A percentile compares a stretch with the other conserved stretches of the same genome.
Conservation (phyloP, 352 stramenopile species). For the Pythium insidiosum region DNA sequence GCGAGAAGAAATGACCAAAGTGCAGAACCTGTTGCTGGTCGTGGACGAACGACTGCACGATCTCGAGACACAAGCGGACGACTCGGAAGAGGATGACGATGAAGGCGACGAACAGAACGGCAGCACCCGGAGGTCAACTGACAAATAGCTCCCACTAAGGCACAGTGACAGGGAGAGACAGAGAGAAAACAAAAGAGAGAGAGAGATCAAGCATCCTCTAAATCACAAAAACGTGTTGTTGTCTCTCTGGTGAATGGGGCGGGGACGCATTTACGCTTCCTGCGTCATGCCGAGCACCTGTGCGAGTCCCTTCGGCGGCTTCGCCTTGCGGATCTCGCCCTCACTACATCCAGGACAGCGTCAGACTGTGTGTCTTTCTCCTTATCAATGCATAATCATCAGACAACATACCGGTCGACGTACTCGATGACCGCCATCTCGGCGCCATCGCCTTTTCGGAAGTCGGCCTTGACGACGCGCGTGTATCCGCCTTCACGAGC, state of each 20-base stretch:
- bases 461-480: conserved; percentile 92
- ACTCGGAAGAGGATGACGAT: conserved; percentile 26
- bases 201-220: no score
- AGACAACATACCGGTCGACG: conserved; percentile 81
- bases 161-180: no score
- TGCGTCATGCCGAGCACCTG: conserved; percentile 16
- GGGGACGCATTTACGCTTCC: neutral
- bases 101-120: conserved; percentile 5
- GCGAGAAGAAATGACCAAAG: conserved; percentile 66
- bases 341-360: conserved; percentile 30
- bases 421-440: conserved; percentile 99
- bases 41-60: conserved; percentile 63
- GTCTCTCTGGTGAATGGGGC: no score
- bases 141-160: no score
- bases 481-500: conserved; percentile 92
- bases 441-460: conserved; percentile 90
- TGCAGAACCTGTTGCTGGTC: conserved; percentile 66
- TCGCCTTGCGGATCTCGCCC: conserved; percentile 80
- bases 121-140: conserved; percentile 3
- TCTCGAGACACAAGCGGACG: conserved; percentile 40
- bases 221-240: no score
- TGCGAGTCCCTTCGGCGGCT: conserved; percentile 48
- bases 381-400: no score
- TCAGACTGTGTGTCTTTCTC: no score
- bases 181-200: no score